Evolutionary conservation across 1,284 basidiomycete genomes (phyloP).

Genomic region (Moesziomyces sp.): DNA sequence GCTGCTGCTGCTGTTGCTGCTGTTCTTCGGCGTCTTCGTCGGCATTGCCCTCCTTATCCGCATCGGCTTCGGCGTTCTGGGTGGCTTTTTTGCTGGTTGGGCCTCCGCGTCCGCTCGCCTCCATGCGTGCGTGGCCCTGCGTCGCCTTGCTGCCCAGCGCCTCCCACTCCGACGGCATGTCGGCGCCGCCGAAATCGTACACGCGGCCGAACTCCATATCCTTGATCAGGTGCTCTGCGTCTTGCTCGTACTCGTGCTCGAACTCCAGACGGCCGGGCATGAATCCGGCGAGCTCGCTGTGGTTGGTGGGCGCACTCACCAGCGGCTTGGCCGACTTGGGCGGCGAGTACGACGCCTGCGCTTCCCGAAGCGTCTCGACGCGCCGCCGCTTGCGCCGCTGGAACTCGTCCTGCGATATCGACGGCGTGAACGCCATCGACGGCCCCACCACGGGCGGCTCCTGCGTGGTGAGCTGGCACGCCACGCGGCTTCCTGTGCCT

Average conservation of each 20-base stretch:
- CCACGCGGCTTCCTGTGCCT: slow-evolving; percentile 45
- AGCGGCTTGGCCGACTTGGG: slow-evolving; percentile 74
- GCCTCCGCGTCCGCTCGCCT: slow-evolving; percentile 75
- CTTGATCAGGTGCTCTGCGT: slow-evolving; percentile 93
- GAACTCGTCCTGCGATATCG: slow-evolving; percentile 60
- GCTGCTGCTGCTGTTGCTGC: neutral
- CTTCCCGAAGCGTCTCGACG: slow-evolving; percentile 58
- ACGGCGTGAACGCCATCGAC: slow-evolving; percentile 49
- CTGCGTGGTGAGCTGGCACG: slow-evolving; percentile 35
- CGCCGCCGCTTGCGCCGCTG: slow-evolving; percentile 61
- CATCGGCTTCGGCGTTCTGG: slow-evolving; percentile 36
- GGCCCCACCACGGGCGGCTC: slow-evolving; percentile 61
- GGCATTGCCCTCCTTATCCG: slow-evolving; percentile 50
- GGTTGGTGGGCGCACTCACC: slow-evolving; percentile 91
- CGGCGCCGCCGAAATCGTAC: slow-evolving; percentile 82
- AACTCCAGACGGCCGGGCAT: slow-evolving; percentile 97
- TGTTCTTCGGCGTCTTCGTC: slow-evolving; percentile 27
- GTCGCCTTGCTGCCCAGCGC: slow-evolving; percentile 60
- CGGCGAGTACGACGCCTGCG: slow-evolving; percentile 58
- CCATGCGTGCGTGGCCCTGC: slow-evolving; percentile 58
- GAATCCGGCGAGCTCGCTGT: slow-evolving; percentile 87
- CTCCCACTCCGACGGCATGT: slow-evolving; percentile 61
- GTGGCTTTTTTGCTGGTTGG: slow-evolving; percentile 58
- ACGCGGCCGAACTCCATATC: slow-evolving; percentile 95
- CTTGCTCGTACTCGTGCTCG: slow-evolving; percentile 90